Evolutionary conservation across 2,329 filamentous ascomycete genomes (phyloP), one percentile per base, ranked within the genome.

Genomic region (Phyllachora maydis): DNA sequence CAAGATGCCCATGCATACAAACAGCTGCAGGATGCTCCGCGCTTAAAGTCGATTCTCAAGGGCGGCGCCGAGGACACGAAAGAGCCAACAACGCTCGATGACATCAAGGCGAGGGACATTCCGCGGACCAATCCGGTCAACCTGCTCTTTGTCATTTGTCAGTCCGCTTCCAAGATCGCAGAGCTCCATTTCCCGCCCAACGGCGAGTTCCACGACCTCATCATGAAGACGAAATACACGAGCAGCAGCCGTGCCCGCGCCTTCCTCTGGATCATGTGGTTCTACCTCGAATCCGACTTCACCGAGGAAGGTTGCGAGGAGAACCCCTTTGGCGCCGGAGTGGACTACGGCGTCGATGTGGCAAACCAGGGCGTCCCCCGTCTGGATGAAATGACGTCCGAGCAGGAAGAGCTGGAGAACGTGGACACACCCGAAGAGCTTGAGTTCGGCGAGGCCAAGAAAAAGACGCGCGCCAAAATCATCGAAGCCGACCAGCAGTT

Each of bases 191-290:
- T 98, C 43, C 74, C 75, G 8, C 63, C 70, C 5, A 68, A 71
- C 1, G 66, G 73, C 34, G 88, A 98, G 46, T 95, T 98, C 45
- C 91, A 93, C 45, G 88, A 98, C 39, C 63, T 98, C 10, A 74
- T 98, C 37, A 95, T 95, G 83, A 73, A 79, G 40, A 72, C 73
- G 2, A 74, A 77, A 13, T 63, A 81, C 30, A 79, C 72, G 27
- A 95, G 83, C 46, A 52, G 59, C 34, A 91, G 79, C 30, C 67
- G 88, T 31, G 83, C 88, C 1, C 70, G 56, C 21, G 85, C 85
- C 1, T 98, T 98, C 36, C 52, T 98, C 11, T 98, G 88, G 88
- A 56, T 98, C 32, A 90, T 98, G 70, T 98, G 88, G 88, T 93
- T 88, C 57, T 95, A 98, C 41, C 62, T 98, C 11, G 88, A 98